Evolutionary conservation across 139 green algal genomes (phyloP), one percentile per base, ranked within the genome.

Genomic region (Coelastrella sp.): DNA sequence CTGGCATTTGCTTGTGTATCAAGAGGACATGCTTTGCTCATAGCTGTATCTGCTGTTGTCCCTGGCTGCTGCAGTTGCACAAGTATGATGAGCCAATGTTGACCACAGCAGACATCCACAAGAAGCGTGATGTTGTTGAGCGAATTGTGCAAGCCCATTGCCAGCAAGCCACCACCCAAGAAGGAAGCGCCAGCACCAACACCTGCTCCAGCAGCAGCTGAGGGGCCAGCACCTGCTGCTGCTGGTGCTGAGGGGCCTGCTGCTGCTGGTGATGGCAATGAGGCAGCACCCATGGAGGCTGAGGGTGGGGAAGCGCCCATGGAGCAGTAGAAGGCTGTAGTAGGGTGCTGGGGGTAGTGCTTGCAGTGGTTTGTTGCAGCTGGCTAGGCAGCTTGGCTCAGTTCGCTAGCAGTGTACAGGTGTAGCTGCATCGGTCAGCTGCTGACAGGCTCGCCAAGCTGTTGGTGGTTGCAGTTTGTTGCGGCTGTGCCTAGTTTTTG

Each of bases 101-200:
- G 75, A 81, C 97, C 20, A 93, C 95, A 0, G 86, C 78, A 0
- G 98, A 99, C 90, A 96, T 99, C 85, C 90, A 90, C 57, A 99
- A 99, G 94, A 99, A 98, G 95, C 86, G 85, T 68, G 98, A 97
- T n/a, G 96, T 94, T 22, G 88, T 99, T 7, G 90, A 95, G 16
- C 93, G 95, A 7, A 92, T 97, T 97, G 80, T 95, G 91, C 86
- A 93, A 96, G 87, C 97, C 98, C 73, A 98, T 99, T 90, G 93
- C 99, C 86, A 95, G 80, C 77, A 98, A 98, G 94, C 96, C 98
- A 5, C 91, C 95, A 56, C 94, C 97, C 19, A 91, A 92, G 76
- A 92, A 92, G 22, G 87, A 92, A 79, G 22, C 92, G 16, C 80
- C 83, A 11, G 66, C 85, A 6, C 56, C 89, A 0, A 89, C 91